Base-by-base conservation (phyloP, 768 basidiomycete genomes). In the Leccinellum rugosiceps region DNA sequence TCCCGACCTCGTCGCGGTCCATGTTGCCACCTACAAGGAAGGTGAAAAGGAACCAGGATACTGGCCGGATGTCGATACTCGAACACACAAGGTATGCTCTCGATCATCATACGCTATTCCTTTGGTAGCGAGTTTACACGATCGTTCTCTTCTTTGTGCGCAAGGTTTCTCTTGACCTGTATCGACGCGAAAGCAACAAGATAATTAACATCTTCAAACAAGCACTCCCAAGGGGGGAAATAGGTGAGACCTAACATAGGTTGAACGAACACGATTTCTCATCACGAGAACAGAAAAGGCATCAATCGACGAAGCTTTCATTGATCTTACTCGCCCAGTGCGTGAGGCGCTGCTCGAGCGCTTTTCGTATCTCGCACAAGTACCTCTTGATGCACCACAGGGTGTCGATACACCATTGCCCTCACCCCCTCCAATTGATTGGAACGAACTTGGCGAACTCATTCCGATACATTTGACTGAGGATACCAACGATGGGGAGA, bases 291-390 rank as follows among this genome's bases (percentile, higher is more conserved):
- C 69, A 94, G 96, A 99, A 74, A 97, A 95, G 70, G 97, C 97
- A 23, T 96, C 93, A 0, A 97, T 98, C 34, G 97, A 98, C 66
- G 97, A 99, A 68, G 94, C 92, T 0, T 99, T 95, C 72, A 84
- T 98, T 56, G 96, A 98, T 71, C 82, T 98, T 55, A 91, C 94
- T 3, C 79, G 79, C 9, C 87, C 88, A 32, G 85, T 93, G n/a
- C 85, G 91, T 35, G 83, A 87, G 56, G 75, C 82, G 46, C 73
- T 99, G 2, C 75, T 98, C 3, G 78, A 83, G 50, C 77, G 84
- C 43, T 92, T 88, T 66, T 91, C 95, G 0, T 78, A 92, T 68
- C 83, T 99, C 25, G 80, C 84, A 0, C 68, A 81, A 19, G 80
- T 88, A 2, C 94, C 94, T 2, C 67, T 78, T 0, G 82, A 87